Evolutionary conservation across 31 red algal species (phyloP), one percentile per base, ranked within the genome.

Genomic region (Bonnemaisonia californica): DNA sequence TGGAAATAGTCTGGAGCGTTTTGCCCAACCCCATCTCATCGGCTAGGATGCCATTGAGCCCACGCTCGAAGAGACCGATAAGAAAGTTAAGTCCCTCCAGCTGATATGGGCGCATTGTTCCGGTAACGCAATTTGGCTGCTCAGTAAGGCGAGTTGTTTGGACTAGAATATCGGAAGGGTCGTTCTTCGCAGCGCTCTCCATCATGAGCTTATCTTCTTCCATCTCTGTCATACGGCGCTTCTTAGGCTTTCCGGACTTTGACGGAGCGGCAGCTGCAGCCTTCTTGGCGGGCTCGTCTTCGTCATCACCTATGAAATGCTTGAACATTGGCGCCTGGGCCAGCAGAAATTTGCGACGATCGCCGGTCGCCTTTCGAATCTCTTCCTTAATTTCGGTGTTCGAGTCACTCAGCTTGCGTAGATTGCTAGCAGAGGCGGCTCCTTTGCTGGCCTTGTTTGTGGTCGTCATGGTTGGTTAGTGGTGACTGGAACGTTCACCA

Each of bases 11-110:
- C 60, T 99, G 98, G 57, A 99, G 65, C 47, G 90, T 93, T 59
- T 93, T 93, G n/a, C 90, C 98, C 39, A 99, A 71, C 1, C 98
- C 98, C 98, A 99, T 99, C 81, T 99, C 98, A 76, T 99, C 98
- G 12, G 98, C 98, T 24, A 99, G 66, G 48, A 99, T 99, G 39
- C 98, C 98, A 69, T 99, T 99, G 11, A 99, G 67, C 34, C 98
- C 98, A 12, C 90, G 88, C 76, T 99, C 93, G 51, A 88, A 94
- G 37, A 99, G 82, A 35, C 91, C 86, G 58, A 96, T 86, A 36
- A 99, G 63, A 29, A 93, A 99, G 78, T 99, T 99, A 24, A 99
- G 89, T 13, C 98, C 98, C 69, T 99, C 98, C 4, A 99, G 51
- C 77, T 99, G 98, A 74, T 99, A 99, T 1, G 91, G 80, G 23